Percentiles rank a stretch among this genome's conserved stretches.
Evolutionary conservation across 805 yeast species (phyloP).

Genomic region (Saccharomycopsis schoenii): DNA sequence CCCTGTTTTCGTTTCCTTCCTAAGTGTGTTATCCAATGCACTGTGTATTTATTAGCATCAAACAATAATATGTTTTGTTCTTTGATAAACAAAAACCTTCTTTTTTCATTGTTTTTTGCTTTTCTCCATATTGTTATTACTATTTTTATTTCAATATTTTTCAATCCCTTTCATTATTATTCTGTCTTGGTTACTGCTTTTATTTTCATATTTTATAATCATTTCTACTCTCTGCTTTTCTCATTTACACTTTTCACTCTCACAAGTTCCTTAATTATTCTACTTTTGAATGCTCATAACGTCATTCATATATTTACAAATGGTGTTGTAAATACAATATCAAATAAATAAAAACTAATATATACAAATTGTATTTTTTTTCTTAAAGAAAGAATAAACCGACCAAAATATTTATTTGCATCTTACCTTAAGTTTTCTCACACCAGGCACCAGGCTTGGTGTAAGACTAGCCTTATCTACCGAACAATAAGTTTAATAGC

Average conservation of each 20-base stretch:
- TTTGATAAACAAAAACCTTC: neutral
- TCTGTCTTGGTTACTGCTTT: neutral
- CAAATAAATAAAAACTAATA: neutral
- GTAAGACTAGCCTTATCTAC: no score
- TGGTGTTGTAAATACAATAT: neutral
- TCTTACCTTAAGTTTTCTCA: no score
- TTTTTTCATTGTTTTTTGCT: conserved; percentile 1
- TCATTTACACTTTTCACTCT: neutral
- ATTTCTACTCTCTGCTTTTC: neutral
- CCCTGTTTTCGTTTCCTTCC: neutral
- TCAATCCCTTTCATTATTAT: neutral
- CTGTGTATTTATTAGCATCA: neutral
- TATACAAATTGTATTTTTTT: no score
- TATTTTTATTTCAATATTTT: conserved; percentile 20
- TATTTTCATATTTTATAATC: neutral
- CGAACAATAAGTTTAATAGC: no score
- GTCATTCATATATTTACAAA: neutral
- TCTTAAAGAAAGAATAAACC: no score
- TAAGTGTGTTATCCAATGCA: neutral
- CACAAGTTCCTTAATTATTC: neutral
- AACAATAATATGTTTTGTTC: neutral
- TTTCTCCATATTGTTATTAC: conserved; percentile 23
- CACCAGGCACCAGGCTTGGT: no score
- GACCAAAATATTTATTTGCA: no score
- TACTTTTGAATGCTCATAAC: neutral